phyloP scores from a whole-genome alignment of 139 green algal genomes.

The Volvox africanus region DNA sequence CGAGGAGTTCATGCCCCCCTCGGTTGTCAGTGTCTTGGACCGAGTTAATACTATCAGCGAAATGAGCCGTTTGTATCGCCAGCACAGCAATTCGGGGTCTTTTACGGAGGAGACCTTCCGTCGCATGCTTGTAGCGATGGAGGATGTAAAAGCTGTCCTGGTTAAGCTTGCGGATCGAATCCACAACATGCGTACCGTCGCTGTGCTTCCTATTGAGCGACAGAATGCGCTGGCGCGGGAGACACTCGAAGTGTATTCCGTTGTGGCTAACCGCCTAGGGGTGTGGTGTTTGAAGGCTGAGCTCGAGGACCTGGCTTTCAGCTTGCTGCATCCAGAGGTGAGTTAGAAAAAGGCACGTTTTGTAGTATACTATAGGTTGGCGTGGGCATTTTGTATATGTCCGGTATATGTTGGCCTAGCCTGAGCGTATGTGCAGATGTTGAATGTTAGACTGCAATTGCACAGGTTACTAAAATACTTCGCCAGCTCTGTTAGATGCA shows the following conservation, averaged over 20 bases:
- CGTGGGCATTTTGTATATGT: neutral
- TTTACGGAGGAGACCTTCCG: slow-evolving; percentile 58
- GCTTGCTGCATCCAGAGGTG: slow-evolving; percentile 67
- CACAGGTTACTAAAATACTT: no score
- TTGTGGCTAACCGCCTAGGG: slow-evolving; percentile 92
- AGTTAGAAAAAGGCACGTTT: neutral
- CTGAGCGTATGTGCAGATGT: no score
- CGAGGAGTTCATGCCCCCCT: slow-evolving; percentile 65
- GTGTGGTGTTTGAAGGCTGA: slow-evolving; percentile 86
- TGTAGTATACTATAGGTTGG: neutral
- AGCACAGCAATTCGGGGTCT: slow-evolving; percentile 30
- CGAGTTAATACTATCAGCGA: slow-evolving; percentile 64
- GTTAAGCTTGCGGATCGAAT: slow-evolving; percentile 89
- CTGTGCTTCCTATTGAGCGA: slow-evolving; percentile 24
- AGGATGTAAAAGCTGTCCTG: slow-evolving; percentile 76
- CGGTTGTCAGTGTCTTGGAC: slow-evolving; percentile 65
- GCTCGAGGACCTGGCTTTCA: slow-evolving; percentile 94
- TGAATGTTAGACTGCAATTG: no score
- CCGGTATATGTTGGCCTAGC: neutral
- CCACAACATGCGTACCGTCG: slow-evolving; percentile 78
- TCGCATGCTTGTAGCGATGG: slow-evolving; percentile 63
- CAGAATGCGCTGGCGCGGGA: slow-evolving; percentile 71
- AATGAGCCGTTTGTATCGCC: slow-evolving; percentile 66
- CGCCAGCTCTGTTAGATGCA: no score
- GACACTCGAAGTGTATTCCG: slow-evolving; percentile 86